Evolutionary conservation across 306 rosid genomes (phyloP), one percentile per base, ranked within the genome.

Genomic region (Luffa acutangula): DNA sequence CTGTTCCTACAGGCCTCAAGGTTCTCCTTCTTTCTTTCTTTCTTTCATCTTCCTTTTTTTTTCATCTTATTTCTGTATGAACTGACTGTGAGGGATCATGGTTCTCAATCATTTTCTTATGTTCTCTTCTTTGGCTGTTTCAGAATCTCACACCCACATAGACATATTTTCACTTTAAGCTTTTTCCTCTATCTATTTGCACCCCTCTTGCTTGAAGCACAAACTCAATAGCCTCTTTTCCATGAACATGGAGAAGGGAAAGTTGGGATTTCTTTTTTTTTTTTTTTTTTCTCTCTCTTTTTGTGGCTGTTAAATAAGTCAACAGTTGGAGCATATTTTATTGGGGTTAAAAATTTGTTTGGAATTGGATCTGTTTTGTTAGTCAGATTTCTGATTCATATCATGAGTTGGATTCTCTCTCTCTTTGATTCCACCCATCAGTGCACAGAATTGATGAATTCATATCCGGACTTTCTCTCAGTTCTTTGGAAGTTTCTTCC

Each of bases 311-410:
- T 20, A 43, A 10, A 21, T 70, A 45, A 43, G 76, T 70, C 9
- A 70, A 70, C 54, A 9, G 54, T 43, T 70, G 17, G 36, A 45
- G 11, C 57, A 71, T 71, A 18, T 43, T 43, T 71, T 46, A 71
- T 21, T 70, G 53, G 37, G 37, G 52, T 21, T 5, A 2, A 70
- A 33, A 45, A 4, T 70, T 45, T 71, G 34, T 7, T 49, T 73
- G 59, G 59, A 75, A 52, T 33, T 75, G 63, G 78, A 75, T 75
- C 78, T 75, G 78, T 31, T 75, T 17, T 73, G 59, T 49, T 25
- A 7, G 25, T 49, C 10, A 49, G 34, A 49, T 49, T 31, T 52
- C 58, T 75, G 45, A 17, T 75, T 49, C 76, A 67, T n/a, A 1
- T 45, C 51, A 70, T 46, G n/a, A n/a, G 34, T 71, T 37, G 41